Evolutionary conservation across 306 rosid species (phyloP), one percentile per base, ranked within the genome.

Genomic region (Acacia crassicarpa): DNA sequence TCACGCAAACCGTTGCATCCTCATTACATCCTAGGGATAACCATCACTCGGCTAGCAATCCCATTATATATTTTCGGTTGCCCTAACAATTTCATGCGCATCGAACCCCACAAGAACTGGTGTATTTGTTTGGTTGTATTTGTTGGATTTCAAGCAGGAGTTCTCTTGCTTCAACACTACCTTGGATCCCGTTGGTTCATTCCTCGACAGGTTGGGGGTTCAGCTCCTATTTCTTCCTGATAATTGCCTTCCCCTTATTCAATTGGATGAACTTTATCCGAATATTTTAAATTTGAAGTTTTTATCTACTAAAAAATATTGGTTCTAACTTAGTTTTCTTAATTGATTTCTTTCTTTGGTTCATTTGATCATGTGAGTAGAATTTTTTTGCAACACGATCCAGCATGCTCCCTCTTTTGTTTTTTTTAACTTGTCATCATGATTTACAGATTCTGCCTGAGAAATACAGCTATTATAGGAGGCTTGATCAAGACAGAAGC

Each of bases 181-280:
- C 86, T 93, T 22, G 99, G 99, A 63, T 93, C 99, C 40, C 91
- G 98, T 25, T 95, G 99, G 92, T 95, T 95, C 94, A 93, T 95
- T 85, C 99, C 99, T 84, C 98, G 87, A 80, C 99, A 95, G 97
- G 99, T 95, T 76, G 67, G 32, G 40, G 83, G 41, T 62, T 80
- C 56, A 78, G 80, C 72, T 77, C 69, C 27, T 33, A 32, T 69
- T 23, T 67, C 67, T 27, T 35, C 58, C 67, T 4, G 0, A 51
- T 78, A 82, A 15, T 78, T 30, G 38, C 43, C 30, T 58, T 58
- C 12, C 63, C 8, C 58, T 56, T 58, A 4, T 38, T 19, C 56
- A 79, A 54, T 69, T n/a, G 30, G 32, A 30, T 41, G 22, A 61
- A 73, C 38, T 38, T 40, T 62, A 59, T 74, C 33, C 74, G 49